These are phyloP conservation scores for Naganishia antarctica DNA, from an alignment of 768 basidiomycete species.

Conservation along the genomic window DNA sequence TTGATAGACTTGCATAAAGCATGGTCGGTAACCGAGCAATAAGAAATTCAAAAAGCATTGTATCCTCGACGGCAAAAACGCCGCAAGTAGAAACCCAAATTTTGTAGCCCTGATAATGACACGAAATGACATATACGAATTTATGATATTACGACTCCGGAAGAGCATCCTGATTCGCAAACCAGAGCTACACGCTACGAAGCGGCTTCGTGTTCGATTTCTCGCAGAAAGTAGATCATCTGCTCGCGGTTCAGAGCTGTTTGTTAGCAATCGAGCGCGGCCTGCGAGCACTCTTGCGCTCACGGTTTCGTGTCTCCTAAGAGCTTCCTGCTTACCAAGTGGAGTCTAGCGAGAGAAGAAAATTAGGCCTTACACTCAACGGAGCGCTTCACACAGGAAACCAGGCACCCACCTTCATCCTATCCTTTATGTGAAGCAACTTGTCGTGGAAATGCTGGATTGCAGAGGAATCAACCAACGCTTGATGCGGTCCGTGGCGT, in stretches of 20 bases:
- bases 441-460: constrained; percentile 84
- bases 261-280: background rate
- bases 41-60: background rate
- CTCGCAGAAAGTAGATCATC: constrained; percentile 5
- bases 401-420: constrained; percentile 57
- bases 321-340: constrained; percentile 63
- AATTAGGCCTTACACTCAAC: background rate
- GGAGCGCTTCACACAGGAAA: background rate
- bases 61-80: background rate
- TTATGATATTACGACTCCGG: background rate
- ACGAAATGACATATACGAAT: constrained; percentile 17
- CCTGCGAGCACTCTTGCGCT: constrained; percentile 32
- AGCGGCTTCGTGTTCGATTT: constrained; percentile 10
- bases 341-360: constrained; percentile 54
- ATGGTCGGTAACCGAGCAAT: background rate
- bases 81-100: background rate
- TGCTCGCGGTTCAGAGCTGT: too few relatives aligned
- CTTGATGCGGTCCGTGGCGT: constrained; percentile 41
- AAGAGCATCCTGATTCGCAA: too few relatives aligned
- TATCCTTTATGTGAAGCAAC: constrained; percentile 65
- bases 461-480: constrained; percentile 53
- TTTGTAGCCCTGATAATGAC: constrained; percentile 5
- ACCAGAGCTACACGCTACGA: too few relatives aligned
- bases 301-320: constrained; percentile 68
- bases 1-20: constrained; percentile 8